Percentiles rank a stretch among this genome's conserved stretches.
Conservation (phyloP, 2,329 filamentous ascomycete species). For the Aureobasidium sp. region DNA sequence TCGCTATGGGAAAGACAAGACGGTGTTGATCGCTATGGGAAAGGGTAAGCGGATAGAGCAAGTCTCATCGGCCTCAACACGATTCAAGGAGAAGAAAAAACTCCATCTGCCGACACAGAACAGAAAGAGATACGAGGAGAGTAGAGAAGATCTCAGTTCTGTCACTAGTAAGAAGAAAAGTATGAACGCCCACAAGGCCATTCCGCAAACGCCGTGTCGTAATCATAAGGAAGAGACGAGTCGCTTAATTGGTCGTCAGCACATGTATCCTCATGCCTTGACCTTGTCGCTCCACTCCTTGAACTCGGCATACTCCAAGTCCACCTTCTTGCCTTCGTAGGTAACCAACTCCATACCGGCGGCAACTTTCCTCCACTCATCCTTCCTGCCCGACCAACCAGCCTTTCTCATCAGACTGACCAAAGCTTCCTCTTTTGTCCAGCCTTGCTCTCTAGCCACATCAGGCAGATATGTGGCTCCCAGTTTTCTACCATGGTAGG, state of each 20-base stretch:
- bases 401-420: constrained; percentile 89
- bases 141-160: no score
- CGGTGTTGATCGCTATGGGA: constrained; percentile 1
- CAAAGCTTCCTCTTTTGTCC: constrained; percentile 87
- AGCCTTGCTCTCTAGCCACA: constrained; percentile 85
- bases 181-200: not conserved
- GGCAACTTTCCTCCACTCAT: constrained; percentile 65
- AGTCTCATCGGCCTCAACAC: not conserved
- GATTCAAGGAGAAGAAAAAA: not conserved
- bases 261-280: not conserved
- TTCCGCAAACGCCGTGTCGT: not conserved
- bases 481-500: constrained; percentile 62
- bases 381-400: constrained; percentile 65
- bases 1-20: constrained; percentile 10
- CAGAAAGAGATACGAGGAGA: not conserved
- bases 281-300: constrained; percentile 59
- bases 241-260: not conserved
- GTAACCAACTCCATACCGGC: constrained; percentile 66
- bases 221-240: not conserved
- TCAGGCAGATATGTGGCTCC: constrained; percentile 89
- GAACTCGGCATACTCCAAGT: constrained; percentile 63
- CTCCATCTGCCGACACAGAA: not conserved
- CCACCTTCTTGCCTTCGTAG: constrained; percentile 79
- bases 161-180: not conserved
- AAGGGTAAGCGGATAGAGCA: not conserved